These are phyloP conservation scores for Raphanus sativus DNA, from an alignment of 345 rosid genomes.

Conservation along the genomic window DNA sequence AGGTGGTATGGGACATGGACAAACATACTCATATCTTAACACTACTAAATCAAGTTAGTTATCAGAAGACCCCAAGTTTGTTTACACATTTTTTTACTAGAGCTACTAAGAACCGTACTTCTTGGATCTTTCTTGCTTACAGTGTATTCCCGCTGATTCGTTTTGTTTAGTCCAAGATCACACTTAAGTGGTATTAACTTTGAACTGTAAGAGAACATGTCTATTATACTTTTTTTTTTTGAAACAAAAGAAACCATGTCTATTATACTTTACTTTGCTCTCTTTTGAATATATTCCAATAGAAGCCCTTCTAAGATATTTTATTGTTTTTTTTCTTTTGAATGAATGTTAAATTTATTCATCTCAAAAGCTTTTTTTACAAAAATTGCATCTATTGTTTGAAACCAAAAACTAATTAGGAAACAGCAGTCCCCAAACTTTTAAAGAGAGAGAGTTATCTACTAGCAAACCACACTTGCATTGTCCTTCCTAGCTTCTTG, in stretches of 20 bases:
- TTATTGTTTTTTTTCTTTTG: no score
- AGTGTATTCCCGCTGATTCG: not conserved
- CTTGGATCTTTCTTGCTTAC: conserved; percentile 19
- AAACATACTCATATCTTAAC: conserved; percentile 25
- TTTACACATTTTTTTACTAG: conserved; percentile 19
- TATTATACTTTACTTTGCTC: conserved; percentile 2
- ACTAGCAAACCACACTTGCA: no score
- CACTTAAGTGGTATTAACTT: conserved; percentile 9
- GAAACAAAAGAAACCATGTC: no score
- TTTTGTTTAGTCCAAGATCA: not conserved
- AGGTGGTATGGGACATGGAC: conserved; percentile 32
- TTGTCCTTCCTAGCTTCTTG: no score
- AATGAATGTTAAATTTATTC: no score
- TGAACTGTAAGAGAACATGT: no score
- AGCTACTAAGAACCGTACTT: conserved; percentile 25
- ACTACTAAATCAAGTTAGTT: conserved; percentile 20
- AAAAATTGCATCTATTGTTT: no score
- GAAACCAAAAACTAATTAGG: no score
- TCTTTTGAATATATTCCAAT: conserved; percentile 17
- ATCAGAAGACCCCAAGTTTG: conserved; percentile 33
- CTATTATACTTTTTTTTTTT: no score
- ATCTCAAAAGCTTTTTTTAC: no score
- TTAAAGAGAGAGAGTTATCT: no score
- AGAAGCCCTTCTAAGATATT: conserved; percentile 10
- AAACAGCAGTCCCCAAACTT: no score